Percentiles rank a stretch among this genome's conserved stretches.
phyloP scores from a whole-genome alignment of 2,329 filamentous ascomycete species.

The Ceratocystis cacaofunesta region DNA sequence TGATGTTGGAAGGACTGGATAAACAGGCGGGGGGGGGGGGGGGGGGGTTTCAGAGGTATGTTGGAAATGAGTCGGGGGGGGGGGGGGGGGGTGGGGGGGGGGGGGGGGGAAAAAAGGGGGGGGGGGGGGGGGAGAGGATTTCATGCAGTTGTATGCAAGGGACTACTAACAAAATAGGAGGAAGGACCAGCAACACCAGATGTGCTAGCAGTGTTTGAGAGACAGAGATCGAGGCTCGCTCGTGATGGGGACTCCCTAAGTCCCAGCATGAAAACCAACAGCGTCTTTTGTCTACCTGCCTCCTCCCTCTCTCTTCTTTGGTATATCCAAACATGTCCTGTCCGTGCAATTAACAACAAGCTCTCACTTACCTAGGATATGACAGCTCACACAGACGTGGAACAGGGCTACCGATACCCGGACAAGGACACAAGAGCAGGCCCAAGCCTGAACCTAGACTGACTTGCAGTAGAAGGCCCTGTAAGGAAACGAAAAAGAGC shows the following conservation, averaged over 20 bases:
- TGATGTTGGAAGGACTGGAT: conserved; percentile 4
- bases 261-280: background rate
- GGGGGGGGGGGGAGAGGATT: background rate
- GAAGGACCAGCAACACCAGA: background rate
- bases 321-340: background rate
- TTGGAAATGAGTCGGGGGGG: too few species aligned
- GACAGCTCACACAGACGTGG: conserved; percentile 3
- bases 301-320: background rate
- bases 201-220: background rate
- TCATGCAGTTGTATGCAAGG: background rate
- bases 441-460: background rate
- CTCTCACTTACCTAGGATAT: background rate
- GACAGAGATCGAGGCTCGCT: background rate
- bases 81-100: background rate
- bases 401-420: background rate
- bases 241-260: background rate
- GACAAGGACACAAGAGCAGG: background rate
- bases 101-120: background rate
- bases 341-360: background rate
- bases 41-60: too few species aligned
- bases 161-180: background rate
- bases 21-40: background rate
- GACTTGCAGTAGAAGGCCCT: background rate
- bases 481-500: background rate
- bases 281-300: too few species aligned